Evolutionary conservation across 1,284 basidiomycete species (phyloP).

Genomic region (Anthracocystis panici-leucophaei): DNA sequence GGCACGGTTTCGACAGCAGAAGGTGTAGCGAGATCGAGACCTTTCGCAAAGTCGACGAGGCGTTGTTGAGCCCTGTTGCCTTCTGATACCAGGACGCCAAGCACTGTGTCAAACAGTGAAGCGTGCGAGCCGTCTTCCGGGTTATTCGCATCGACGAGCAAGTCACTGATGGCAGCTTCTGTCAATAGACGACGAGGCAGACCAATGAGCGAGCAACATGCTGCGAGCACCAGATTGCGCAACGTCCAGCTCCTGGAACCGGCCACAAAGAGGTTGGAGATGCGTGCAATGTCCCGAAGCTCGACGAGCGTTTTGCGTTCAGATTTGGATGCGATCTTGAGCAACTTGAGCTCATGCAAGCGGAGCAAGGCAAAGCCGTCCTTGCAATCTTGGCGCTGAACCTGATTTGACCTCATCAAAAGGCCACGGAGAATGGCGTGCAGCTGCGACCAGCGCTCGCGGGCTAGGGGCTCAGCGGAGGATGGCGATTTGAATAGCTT

Average conservation of each 20-base stretch:
- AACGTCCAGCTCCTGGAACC: constrained; percentile 32
- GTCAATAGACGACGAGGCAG: constrained; percentile 39
- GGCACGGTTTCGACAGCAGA: constrained; percentile 27
- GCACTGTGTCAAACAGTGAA: constrained; percentile 21
- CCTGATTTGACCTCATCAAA: constrained; percentile 12
- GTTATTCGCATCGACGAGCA: constrained; percentile 15
- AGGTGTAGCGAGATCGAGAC: constrained; percentile 28
- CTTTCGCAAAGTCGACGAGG: constrained; percentile 39
- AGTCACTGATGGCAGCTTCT: constrained; percentile 18
- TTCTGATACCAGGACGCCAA: constrained; percentile 21
- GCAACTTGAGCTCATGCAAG: constrained; percentile 34
- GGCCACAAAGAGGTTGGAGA: constrained; percentile 38
- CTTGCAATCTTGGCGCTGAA: constrained; percentile 18
- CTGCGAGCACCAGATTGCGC: constrained; percentile 40
- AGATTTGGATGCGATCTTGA: constrained; percentile 25
- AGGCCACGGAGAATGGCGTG: constrained; percentile 18
- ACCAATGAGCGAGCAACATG: constrained; percentile 32
- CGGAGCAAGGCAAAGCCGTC: constrained; percentile 42
- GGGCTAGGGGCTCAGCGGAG: constrained; percentile 29
- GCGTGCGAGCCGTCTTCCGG: constrained; percentile 5
- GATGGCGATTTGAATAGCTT: constrained; percentile 30
- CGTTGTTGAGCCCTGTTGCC: constrained; percentile 30
- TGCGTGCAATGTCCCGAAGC: constrained; percentile 37
- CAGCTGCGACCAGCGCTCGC: constrained; percentile 36
- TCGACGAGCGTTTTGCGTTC: constrained; percentile 35